phyloP scores from a whole-genome alignment of 768 basidiomycete genomes.

The Lactarius tabidus region DNA sequence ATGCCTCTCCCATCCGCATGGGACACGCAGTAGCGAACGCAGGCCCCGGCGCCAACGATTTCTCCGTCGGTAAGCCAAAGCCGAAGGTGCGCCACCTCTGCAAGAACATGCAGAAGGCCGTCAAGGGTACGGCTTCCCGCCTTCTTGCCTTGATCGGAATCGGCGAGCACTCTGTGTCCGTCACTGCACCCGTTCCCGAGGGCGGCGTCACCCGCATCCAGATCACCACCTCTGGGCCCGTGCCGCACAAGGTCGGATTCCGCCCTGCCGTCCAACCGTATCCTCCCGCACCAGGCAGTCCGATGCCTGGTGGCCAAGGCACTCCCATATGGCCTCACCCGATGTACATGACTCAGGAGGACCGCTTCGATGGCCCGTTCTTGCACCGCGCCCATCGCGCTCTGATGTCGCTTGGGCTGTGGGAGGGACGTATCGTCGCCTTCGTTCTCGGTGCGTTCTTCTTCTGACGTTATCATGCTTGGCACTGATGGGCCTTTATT shows the following conservation, averaged over 20 bases:
- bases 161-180: background rate
- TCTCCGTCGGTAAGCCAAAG: conserved; percentile 3
- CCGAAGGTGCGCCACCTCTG: conserved; percentile 23
- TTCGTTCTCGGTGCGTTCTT: conserved; percentile 68
- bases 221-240: background rate
- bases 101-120: conserved; percentile 22
- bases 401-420: conserved; percentile 65
- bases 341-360: conserved; percentile 30
- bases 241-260: background rate
- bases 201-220: conserved; percentile 7
- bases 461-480: background rate
- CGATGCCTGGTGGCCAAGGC: background rate
- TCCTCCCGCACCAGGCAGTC: background rate
- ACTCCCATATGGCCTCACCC: background rate
- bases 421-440: conserved; percentile 80
- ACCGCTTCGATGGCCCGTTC: conserved; percentile 23
- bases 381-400: conserved; percentile 55
- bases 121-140: conserved; percentile 12
- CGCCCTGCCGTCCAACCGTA: background rate
- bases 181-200: background rate
- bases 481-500: background rate
- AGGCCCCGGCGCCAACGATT: background rate
- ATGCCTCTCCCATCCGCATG: conserved; percentile 17
- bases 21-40: conserved; percentile 18
- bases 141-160: conserved; percentile 20